Evolutionary conservation across 257 asterid species (phyloP).

Genomic region (Apocynum venetum): DNA sequence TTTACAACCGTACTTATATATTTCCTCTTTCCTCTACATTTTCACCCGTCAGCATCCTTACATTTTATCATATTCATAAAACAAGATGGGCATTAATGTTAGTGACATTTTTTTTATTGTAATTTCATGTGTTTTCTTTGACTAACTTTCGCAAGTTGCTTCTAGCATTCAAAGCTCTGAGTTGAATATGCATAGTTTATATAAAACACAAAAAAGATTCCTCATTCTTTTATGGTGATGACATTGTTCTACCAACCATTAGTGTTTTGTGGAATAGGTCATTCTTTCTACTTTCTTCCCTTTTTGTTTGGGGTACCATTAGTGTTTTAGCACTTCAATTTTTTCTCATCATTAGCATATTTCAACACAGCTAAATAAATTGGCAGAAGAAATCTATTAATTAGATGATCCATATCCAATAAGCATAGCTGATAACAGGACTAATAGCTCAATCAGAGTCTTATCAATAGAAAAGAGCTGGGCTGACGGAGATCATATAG

Average conservation of each 20-base stretch:
- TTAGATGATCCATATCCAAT: too few relatives aligned
- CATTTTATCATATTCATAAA: background rate
- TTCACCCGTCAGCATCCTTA: background rate
- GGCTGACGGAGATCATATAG: background rate
- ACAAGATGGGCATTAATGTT: background rate
- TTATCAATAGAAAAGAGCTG: background rate
- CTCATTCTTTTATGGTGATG: background rate
- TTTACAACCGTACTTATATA: slow-evolving; percentile 11
- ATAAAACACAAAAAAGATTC: background rate
- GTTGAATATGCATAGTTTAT: background rate
- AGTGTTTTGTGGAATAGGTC: background rate
- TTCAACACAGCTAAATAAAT: background rate
- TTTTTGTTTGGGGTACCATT: too few relatives aligned
- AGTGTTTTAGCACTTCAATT: too few relatives aligned
- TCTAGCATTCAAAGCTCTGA: background rate
- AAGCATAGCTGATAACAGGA: too few relatives aligned
- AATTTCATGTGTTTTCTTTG: background rate
- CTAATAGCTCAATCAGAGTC: background rate
- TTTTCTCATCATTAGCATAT: background rate
- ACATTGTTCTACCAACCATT: background rate
- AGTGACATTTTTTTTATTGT: background rate
- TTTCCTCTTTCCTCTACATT: background rate
- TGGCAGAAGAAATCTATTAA: background rate
- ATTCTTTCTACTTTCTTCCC: too few relatives aligned
- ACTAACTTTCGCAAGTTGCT: background rate